Percentiles rank a stretch among this genome's conserved stretches.
Conservation (phyloP, 768 basidiomycete species). For the Tulasnella calospora region DNA sequence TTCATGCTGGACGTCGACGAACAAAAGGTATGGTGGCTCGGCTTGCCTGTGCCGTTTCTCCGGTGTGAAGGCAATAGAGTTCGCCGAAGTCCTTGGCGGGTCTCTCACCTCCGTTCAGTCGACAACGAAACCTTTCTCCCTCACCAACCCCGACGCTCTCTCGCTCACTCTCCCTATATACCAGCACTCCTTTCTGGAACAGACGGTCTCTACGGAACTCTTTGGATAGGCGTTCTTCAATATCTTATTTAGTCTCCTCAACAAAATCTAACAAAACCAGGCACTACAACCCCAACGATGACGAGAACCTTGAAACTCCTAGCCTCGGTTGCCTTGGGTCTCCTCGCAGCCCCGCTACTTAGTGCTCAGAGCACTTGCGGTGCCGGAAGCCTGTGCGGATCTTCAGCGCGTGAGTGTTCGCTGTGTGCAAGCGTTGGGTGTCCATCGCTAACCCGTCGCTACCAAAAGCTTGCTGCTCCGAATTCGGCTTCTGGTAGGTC, state of each 20-base stretch:
- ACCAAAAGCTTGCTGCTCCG: slow-evolving; percentile 38
- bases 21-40: not conserved
- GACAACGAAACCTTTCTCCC: not conserved
- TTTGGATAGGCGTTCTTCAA: not conserved
- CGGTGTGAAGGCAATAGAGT: not conserved
- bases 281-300: not conserved
- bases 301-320: slow-evolving; percentile 12
- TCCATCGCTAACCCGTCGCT: not conserved
- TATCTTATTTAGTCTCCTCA: not conserved
- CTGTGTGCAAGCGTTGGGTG: not conserved
- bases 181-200: not conserved
- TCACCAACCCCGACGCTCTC: not conserved
- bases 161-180: not conserved
- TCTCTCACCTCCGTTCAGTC: not conserved
- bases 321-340: slow-evolving; percentile 4
- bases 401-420: slow-evolving; percentile 13
- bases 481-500: slow-evolving; percentile 51
- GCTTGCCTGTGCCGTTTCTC: not conserved
- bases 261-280: not conserved
- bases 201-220: slow-evolving; percentile 4
- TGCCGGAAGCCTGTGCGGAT: not conserved
- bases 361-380: slow-evolving; percentile 9
- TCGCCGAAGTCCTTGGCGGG: not conserved
- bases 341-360: not conserved
- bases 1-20: not conserved